Base-by-base conservation (phyloP, 495 filamentous ascomycete species). In the Chaetomium cochliodes region DNA sequence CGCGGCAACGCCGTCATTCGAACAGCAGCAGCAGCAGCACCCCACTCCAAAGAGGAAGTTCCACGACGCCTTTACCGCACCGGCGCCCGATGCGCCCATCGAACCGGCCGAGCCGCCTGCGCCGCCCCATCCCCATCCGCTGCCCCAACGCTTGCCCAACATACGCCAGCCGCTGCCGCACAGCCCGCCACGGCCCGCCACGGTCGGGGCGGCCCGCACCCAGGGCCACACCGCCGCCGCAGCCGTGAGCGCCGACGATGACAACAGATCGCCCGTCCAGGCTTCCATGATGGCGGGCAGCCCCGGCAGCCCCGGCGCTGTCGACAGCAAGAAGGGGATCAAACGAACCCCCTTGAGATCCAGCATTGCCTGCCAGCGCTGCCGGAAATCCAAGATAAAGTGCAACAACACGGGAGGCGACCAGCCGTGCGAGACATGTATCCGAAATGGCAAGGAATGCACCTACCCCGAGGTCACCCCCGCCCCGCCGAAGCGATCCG, bases 351-450 rank as follows among this genome's bases (percentile, higher is more conserved):
- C 80, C n/a, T 88, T 92, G 86, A 83, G 90, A 60, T 92, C 89
- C 55, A 90, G 87, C 67, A 92, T 93, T 67, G 90, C 90, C 66
- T 93, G 90, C 75, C 82, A 84, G 64, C 82, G 86, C 57, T 93
- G 90, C 78, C 85, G 90, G 61, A 87, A 88, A 72, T 90, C 87
- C 74, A 93, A 93, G 74, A 89, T 92, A 74, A 93, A 92, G 79
- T 85, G 82, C 74, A 87, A 92, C 78, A 96, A 96, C 77, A 81
- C 80, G 8, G 73, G 71, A 69, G 90, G 90, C 58, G 86, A 73
- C 53, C 41, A 86, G 22, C 88, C 85, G 25, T 96, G 92, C 77
- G 86, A 89, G 63, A 88, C 88, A 7, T 96, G 92, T 73, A 84
- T 91, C 70, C 84, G 85, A 60, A 87, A 87, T 50, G 88, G 89